These are phyloP conservation scores for Fusarium sp. DNA, from an alignment of 2,329 filamentous ascomycete genomes.

Conservation along the genomic window DNA sequence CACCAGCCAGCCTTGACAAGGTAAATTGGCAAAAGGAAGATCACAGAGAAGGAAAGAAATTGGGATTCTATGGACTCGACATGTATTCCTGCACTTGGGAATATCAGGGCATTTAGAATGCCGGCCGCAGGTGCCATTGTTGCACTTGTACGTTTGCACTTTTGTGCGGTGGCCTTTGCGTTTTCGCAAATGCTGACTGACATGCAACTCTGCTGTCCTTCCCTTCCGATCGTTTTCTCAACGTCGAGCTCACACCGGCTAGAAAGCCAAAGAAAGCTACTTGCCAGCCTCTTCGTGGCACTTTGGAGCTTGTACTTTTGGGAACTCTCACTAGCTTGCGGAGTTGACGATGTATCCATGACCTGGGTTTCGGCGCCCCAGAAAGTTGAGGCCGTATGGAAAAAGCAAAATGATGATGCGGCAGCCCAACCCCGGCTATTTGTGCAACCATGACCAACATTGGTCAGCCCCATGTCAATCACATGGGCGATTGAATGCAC, in stretches of 20 bases:
- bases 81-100: slow-evolving; percentile 23
- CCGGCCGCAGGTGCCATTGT: slow-evolving; percentile 26
- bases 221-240: slow-evolving; percentile 16
- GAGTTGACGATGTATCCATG: slow-evolving; percentile 39
- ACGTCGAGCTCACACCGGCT: slow-evolving; percentile 23
- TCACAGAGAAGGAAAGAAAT: slow-evolving; percentile 10
- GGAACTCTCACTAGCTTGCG: slow-evolving; percentile 32
- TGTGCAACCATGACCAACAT: slow-evolving; percentile 45
- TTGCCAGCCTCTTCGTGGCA: slow-evolving; percentile 24
- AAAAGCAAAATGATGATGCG: slow-evolving; percentile 44
- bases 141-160: slow-evolving; percentile 21
- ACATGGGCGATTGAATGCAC: slow-evolving; percentile 47
- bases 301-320: slow-evolving; percentile 32
- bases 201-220: slow-evolving; percentile 13
- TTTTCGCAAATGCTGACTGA: slow-evolving; percentile 29
- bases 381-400: slow-evolving; percentile 32
- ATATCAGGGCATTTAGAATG: slow-evolving; percentile 23
- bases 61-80: slow-evolving; percentile 26
- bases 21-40: slow-evolving; percentile 23
- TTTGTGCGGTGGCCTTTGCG: slow-evolving; percentile 27
- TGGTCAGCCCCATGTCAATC: slow-evolving; percentile 47
- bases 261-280: slow-evolving; percentile 20
- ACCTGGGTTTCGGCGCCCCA: slow-evolving; percentile 34
- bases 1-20: slow-evolving; percentile 40
- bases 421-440: slow-evolving; percentile 44